Evolutionary conservation across 2,329 filamentous ascomycete species (phyloP), one percentile per base, ranked within the genome.

Genomic region (Septoria petroselini): DNA sequence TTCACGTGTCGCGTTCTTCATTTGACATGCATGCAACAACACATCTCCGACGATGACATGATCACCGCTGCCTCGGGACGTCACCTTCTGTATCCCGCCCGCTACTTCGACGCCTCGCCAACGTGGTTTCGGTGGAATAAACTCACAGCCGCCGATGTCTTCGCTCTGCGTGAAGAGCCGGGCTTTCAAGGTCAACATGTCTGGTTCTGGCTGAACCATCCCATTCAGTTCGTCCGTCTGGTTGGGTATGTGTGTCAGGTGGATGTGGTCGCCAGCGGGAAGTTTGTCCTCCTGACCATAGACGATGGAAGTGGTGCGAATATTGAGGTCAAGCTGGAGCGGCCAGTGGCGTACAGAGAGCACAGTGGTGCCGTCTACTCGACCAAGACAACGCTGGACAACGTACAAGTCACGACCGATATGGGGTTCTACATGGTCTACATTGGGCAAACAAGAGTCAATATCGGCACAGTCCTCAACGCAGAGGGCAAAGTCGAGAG

Each of bases 71-170:
- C 50, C 27, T 14, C 40, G 21, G 39, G 17, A 19, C 33, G 29
- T 6, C 9, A n/a, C 18, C 14, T 17, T 14, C 57, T 80, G 54
- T 82, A 83, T 55, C 79, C 81, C 12, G 76, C 76, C 30, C 81
- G 76, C 64, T 83, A 79, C 71, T 83, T 81, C 65, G 67, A 70
- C 39, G 73, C 72, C 29, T 83, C 82, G 4, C 76, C 77, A n/a
- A 84, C 82, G 7, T 82, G 76, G 66, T 75, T 78, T 68, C 65
- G 72, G 62, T 85, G 82, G 82, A 81, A 82, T 65, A 82, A 82
- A 62, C 71, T 85, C 56, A 76, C 76, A 1, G 72, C 73, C 12
- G 68, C 70, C 21, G 78, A 82, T 65, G 73, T 84, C 31, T 79
- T 80, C 60, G 66, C 67, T 7, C 67, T 84, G 27, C 69, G 70